Conservation (phyloP, 2,329 filamentous ascomycete species). For the Claviceps sp. region DNA sequence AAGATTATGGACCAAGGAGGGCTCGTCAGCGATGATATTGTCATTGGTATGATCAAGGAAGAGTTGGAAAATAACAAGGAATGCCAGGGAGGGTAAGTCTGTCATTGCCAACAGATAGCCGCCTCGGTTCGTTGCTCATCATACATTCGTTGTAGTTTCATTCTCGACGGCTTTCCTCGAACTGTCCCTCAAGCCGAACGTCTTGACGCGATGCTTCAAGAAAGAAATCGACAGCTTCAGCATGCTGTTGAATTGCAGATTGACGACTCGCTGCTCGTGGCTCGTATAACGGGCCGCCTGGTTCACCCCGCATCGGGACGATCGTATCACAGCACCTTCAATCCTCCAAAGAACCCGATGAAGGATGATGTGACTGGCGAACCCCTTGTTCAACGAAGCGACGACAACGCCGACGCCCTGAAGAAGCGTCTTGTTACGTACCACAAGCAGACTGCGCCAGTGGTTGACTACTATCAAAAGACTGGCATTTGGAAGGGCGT, state of each 20-base stretch:
- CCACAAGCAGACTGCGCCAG: conserved; percentile 83
- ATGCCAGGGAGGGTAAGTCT: conserved; percentile 82
- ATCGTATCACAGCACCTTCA: conserved; percentile 97
- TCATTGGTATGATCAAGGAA: conserved; percentile 99
- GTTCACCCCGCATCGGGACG: conserved; percentile 93
- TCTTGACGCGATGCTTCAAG: conserved; percentile 79
- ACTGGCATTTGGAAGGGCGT: conserved; percentile 94
- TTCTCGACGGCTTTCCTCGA: conserved; percentile 95
- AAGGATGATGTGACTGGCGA: conserved; percentile 95
- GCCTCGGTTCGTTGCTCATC: neutral
- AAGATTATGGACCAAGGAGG: conserved; percentile 99
- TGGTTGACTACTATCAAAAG: conserved; percentile 93
- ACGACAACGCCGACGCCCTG: conserved; percentile 91
- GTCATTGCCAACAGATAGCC: neutral
- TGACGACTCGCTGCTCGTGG: conserved; percentile 83
- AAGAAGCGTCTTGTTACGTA: conserved; percentile 92
- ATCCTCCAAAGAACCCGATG: conserved; percentile 89
- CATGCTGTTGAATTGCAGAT: conserved; percentile 96
- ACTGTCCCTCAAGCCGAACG: conserved; percentile 92
- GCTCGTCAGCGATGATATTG: conserved; percentile 95
- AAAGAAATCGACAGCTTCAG: conserved; percentile 71
- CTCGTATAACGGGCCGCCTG: conserved; percentile 90
- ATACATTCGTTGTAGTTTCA: conserved; percentile 53
- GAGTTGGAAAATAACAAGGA: conserved; percentile 89
- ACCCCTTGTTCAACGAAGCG: conserved; percentile 87